These are phyloP conservation scores for Hemileia vastatrix DNA, from an alignment of 1,284 basidiomycete genomes.

Conservation along the genomic window DNA sequence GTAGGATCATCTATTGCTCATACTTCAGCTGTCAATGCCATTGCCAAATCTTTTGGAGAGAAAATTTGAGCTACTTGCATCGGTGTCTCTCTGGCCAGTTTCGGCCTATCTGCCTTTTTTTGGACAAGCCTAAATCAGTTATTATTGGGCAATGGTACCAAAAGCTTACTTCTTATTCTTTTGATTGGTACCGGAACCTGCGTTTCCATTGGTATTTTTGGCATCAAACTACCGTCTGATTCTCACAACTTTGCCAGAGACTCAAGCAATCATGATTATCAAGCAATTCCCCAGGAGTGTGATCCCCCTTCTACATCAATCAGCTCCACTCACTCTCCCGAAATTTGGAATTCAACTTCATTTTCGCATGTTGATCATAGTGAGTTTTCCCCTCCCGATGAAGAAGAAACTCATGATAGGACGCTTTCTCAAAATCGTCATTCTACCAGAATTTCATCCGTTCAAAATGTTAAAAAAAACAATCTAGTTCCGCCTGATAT, in stretches of 20 bases:
- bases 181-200: conserved; percentile 2
- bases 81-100: conserved; percentile 11
- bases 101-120: conserved; percentile 19
- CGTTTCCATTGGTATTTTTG: conserved; percentile 1
- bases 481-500: too few species aligned
- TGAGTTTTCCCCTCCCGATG: too few species aligned
- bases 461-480: too few species aligned
- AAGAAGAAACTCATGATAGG: too few species aligned
- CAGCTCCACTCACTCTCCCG: too few species aligned
- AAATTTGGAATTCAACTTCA: too few species aligned
- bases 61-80: conserved; percentile 10
- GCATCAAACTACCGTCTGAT: neutral
- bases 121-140: conserved; percentile 6
- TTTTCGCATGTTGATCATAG: too few species aligned
- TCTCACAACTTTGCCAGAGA: neutral
- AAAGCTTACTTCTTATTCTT: conserved; percentile 5
- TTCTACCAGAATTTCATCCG: too few species aligned
- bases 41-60: conserved; percentile 4
- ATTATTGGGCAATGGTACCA: neutral
- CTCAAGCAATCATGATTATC: neutral
- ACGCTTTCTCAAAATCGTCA: too few species aligned
- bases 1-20: conserved; percentile 16
- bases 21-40: conserved; percentile 5
- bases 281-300: neutral
- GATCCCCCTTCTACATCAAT: neutral